Percentiles rank a stretch among this genome's conserved stretches.
phyloP scores from a whole-genome alignment of 805 yeast species.

The Wickerhamomyces chambardii region DNA sequence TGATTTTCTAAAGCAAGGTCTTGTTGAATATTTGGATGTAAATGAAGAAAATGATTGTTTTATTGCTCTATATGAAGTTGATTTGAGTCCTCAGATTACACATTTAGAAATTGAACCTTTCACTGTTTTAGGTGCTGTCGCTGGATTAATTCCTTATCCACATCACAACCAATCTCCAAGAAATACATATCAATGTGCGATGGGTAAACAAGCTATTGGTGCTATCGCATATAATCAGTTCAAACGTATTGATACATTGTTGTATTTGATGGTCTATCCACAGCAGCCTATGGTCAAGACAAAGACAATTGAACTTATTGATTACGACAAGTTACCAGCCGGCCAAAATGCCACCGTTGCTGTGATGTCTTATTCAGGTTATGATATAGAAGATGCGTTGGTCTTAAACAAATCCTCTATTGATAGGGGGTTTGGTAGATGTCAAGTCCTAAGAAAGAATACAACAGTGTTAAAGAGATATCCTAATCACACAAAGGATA shows the following conservation, averaged over 20 bases:
- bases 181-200: constrained; percentile 89
- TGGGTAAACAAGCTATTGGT: constrained; percentile 99
- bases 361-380: constrained; percentile 98
- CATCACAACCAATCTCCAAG: constrained; percentile 91
- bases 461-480: constrained; percentile 86
- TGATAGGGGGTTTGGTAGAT: constrained; percentile 96
- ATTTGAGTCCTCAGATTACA: constrained; percentile 47
- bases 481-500: constrained; percentile 89
- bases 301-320: constrained; percentile 89
- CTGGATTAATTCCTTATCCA: constrained; percentile 87
- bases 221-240: constrained; percentile 97
- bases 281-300: constrained; percentile 99
- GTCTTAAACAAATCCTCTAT: constrained; percentile 89
- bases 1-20: constrained; percentile 76
- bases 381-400: constrained; percentile 98
- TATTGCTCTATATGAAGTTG: constrained; percentile 84
- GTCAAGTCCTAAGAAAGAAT: constrained; percentile 90
- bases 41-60: constrained; percentile 94
- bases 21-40: constrained; percentile 93
- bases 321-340: constrained; percentile 95
- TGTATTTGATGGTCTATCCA: constrained; percentile 96
- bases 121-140: constrained; percentile 88
- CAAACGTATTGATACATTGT: constrained; percentile 86
- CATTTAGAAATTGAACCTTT: constrained; percentile 96
- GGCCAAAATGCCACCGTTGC: constrained; percentile 99